Evolutionary conservation across 2,329 filamentous ascomycete genomes (phyloP).

Genomic region (Beauveria australis): DNA sequence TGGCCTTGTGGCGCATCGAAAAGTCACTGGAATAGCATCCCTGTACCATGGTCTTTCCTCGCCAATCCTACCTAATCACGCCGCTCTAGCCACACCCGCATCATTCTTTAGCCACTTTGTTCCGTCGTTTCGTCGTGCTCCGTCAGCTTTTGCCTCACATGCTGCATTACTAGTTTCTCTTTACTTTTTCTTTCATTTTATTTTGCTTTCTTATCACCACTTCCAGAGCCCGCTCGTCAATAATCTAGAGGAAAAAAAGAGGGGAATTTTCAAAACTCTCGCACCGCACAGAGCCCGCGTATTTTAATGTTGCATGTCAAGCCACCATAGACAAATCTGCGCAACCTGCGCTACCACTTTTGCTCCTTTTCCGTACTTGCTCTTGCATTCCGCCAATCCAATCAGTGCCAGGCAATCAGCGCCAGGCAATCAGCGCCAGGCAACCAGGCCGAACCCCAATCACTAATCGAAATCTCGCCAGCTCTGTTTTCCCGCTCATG

Average conservation of each 20-base stretch:
- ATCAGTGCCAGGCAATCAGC: not conserved
- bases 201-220: not conserved
- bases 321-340: not conserved
- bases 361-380: not conserved
- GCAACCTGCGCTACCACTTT: not conserved
- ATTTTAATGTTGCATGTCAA: not conserved
- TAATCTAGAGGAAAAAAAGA: not conserved
- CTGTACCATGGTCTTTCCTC: not conserved
- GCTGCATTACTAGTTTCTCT: not conserved
- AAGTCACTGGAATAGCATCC: conserved; percentile 8
- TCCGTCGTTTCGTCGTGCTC: not conserved
- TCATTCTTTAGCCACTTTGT: not conserved
- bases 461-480: not conserved
- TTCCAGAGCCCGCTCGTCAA: not conserved
- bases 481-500: not conserved
- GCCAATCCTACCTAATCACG: not conserved
- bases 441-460: not conserved
- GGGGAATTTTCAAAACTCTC: not conserved
- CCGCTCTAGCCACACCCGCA: not conserved
- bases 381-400: not conserved
- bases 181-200: not conserved
- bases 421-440: not conserved
- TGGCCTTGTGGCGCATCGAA: conserved; percentile 3
- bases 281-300: not conserved
- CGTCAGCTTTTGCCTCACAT: not conserved